phyloP scores from a whole-genome alignment of 257 asterid species.

The Hygrophila difformis region DNA sequence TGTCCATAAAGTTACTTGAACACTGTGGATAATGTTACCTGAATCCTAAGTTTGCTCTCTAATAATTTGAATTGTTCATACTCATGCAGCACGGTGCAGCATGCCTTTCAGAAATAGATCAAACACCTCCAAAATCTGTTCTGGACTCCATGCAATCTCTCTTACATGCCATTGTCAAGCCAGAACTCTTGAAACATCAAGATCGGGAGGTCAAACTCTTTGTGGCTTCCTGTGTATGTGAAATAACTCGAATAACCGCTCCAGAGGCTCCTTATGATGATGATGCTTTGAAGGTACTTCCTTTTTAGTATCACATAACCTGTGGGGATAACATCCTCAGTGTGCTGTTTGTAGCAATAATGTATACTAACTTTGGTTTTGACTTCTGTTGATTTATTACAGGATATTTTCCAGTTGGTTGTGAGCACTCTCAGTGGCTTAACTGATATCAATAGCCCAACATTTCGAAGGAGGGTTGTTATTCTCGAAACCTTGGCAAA shows the following conservation, averaged over 20 bases:
- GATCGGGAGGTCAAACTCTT: slow-evolving; percentile 89
- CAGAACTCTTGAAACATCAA: slow-evolving; percentile 87
- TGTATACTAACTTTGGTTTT: slow-evolving; percentile 12
- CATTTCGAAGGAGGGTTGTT: slow-evolving; percentile 87
- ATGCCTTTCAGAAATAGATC: slow-evolving; percentile 82
- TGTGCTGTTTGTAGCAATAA: slow-evolving; percentile 11
- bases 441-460: slow-evolving; percentile 60
- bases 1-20: too few species aligned
- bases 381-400: slow-evolving; percentile 26
- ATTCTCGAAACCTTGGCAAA: slow-evolving; percentile 91
- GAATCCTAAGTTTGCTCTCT: slow-evolving; percentile 12
- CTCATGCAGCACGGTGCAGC: slow-evolving; percentile 80
- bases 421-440: slow-evolving; percentile 89
- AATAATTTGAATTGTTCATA: slow-evolving; percentile 11
- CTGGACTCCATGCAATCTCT: slow-evolving; percentile 82
- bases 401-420: slow-evolving; percentile 86
- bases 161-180: slow-evolving; percentile 61
- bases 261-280: slow-evolving; percentile 94
- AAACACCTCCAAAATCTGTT: slow-evolving; percentile 67
- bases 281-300: slow-evolving; percentile 68
- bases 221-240: slow-evolving; percentile 92
- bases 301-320: slow-evolving; percentile 9
- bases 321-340: slow-evolving; percentile 13
- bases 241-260: slow-evolving; percentile 94
- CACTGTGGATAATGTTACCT: slow-evolving; percentile 6